These are phyloP conservation scores for Camelina hispida DNA, from an alignment of 345 rosid species.

Conservation along the genomic window DNA sequence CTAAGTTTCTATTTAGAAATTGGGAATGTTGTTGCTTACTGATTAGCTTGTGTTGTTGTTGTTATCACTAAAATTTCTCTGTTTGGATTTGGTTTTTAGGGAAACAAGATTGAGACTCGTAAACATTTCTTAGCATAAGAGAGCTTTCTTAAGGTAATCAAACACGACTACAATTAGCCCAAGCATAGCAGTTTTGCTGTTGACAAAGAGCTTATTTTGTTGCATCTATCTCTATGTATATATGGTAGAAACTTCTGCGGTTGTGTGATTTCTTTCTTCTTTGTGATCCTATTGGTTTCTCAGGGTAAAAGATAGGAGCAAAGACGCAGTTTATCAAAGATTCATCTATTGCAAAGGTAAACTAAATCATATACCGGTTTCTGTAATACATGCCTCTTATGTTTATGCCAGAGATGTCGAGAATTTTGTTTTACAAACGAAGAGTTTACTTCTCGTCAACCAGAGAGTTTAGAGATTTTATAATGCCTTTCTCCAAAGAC, in stretches of 20 bases:
- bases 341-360: conserved; percentile 26
- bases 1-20: not conserved
- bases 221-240: too few species aligned
- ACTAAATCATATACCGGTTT: not conserved
- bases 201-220: too few species aligned
- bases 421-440: not conserved
- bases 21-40: not conserved
- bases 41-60: not conserved
- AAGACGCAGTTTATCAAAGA: conserved; percentile 18
- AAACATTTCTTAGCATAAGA: not conserved
- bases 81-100: not conserved
- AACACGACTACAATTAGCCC: not conserved
- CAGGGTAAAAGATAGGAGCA: conserved; percentile 31
- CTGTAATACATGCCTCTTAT: conserved; percentile 14
- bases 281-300: not conserved
- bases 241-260: too few species aligned
- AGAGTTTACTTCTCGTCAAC: not conserved
- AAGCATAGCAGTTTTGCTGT: conserved; percentile 2
- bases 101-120: conserved; percentile 7
- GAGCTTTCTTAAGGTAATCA: not conserved
- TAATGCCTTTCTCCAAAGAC: not conserved
- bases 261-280: not conserved
- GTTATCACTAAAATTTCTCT: conserved; percentile 17
- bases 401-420: not conserved
- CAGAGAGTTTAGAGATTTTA: not conserved